Conservation (phyloP, 1,284 basidiomycete genomes). For the Ceratobasidium sp. region DNA sequence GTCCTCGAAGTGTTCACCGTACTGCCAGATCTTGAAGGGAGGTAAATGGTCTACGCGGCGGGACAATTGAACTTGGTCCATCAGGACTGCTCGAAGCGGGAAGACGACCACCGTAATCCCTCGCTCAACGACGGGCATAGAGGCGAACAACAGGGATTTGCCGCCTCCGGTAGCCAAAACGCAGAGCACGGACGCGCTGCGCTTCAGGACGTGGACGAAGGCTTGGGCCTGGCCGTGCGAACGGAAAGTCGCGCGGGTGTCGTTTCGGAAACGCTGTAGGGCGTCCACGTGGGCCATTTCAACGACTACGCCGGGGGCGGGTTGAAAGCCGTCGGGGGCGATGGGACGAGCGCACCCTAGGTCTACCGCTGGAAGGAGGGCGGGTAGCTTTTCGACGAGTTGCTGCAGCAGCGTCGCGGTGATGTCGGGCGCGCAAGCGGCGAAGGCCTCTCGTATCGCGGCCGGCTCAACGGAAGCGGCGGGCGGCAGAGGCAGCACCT, state of each 20-base stretch:
- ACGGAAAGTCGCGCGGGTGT: background rate
- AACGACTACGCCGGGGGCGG: too few relatives aligned
- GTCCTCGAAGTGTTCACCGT: background rate
- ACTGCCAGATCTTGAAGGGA: background rate
- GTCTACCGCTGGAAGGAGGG: too few relatives aligned
- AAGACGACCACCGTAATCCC: constrained; percentile 16
- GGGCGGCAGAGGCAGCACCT: too few relatives aligned
- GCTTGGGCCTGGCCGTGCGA: background rate
- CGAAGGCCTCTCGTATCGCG: too few relatives aligned
- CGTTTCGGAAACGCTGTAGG: background rate
- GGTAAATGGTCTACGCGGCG: background rate
- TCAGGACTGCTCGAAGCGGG: background rate
- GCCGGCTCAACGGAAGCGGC: too few relatives aligned
- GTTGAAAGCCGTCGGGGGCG: too few relatives aligned
- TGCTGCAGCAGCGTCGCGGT: too few relatives aligned
- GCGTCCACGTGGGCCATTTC: background rate
- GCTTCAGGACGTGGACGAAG: background rate
- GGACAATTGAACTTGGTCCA: background rate
- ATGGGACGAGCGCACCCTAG: too few relatives aligned
- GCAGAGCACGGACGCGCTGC: background rate
- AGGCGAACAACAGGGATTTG: background rate
- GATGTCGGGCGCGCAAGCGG: too few relatives aligned
- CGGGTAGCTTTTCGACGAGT: too few relatives aligned
- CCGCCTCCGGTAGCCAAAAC: constrained; percentile 1
- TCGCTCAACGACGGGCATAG: background rate